Base-by-base conservation (phyloP, 257 asterid species). In the Petunia axillaris region DNA sequence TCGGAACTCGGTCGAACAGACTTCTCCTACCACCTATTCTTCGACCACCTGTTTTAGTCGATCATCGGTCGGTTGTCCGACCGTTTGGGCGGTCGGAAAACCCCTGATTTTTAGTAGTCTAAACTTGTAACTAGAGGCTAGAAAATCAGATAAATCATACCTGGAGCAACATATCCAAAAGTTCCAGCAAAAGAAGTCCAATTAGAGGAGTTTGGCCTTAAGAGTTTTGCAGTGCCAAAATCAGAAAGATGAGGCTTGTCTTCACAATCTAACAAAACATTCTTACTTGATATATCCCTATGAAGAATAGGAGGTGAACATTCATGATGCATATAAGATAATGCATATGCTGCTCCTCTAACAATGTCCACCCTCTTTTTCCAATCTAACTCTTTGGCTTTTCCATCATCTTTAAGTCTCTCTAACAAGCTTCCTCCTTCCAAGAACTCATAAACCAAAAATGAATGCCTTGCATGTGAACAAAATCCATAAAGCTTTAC, bases 311-410 rank as follows among this genome's bases (percentile, higher is more conserved):
- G 87, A 38, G 87, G 90, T 2, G 66, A 82, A 62, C 85, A 79
- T 58, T 84, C 81, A 78, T 87, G 91, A 37, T 81, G 90, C 88
- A 85, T 75, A 43, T 87, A 87, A 4, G 87, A 78, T 58, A 85
- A 70, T 48, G 88, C 90, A 76, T 81, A 25, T n/a, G 85, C 87
- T 5, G 83, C 55, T 1, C 84, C 87, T 70, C 70, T 85, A 1
- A 87, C 73, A 10, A 82, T 78, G 14, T 79, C 79, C 62, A 85
- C 36, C 75, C 89, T 85, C 16, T 82, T 73, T 8, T 1, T 64
- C 85, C 87, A 86, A 38, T 76, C 68, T 50, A 83, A 79, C 67
- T 41, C 79, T 25, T 0, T 11, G 5, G 87, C 89, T 60, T 79
- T 67, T 59, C 74, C 78, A 36, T 84, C 83, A 11, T 6, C 15